phyloP scores from a whole-genome alignment of 495 filamentous ascomycete genomes.

The Penicillium subrubescens region DNA sequence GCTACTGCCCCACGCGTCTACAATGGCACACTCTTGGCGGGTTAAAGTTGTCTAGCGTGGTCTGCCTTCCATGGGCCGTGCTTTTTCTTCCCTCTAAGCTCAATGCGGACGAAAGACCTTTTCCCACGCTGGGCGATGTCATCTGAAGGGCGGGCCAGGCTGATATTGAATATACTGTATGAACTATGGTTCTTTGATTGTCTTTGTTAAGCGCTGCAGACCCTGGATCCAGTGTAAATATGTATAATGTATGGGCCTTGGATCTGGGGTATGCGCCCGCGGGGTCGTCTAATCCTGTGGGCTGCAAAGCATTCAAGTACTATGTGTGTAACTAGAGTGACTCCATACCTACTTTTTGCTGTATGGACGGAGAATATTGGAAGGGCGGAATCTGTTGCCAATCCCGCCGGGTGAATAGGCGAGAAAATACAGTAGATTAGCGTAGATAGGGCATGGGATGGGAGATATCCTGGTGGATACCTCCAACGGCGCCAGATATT shows the following conservation, averaged over 20 bases:
- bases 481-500: not conserved
- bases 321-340: not conserved
- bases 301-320: not conserved
- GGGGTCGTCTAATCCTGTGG: not conserved
- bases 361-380: not conserved
- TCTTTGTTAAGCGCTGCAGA: not conserved
- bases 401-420: not conserved
- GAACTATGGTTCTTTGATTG: constrained; percentile 7
- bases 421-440: not conserved
- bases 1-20: constrained; percentile 20
- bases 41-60: constrained; percentile 26
- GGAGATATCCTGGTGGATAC: not conserved
- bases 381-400: not conserved
- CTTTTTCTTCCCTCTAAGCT: constrained; percentile 6
- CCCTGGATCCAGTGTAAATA: not conserved
- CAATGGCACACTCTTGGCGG: constrained; percentile 21
- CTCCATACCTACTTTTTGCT: not conserved
- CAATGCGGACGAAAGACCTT: constrained; percentile 7
- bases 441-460: not conserved
- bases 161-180: not conserved
- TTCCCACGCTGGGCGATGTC: not conserved
- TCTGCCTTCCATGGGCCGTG: constrained; percentile 23
- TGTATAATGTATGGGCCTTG: not conserved
- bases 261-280: constrained; percentile 3
- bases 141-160: not conserved